Evolutionary conservation across 208 protist species (phyloP), one percentile per base, ranked within the genome.

Genomic region (Acanthamoeba triangularis): DNA sequence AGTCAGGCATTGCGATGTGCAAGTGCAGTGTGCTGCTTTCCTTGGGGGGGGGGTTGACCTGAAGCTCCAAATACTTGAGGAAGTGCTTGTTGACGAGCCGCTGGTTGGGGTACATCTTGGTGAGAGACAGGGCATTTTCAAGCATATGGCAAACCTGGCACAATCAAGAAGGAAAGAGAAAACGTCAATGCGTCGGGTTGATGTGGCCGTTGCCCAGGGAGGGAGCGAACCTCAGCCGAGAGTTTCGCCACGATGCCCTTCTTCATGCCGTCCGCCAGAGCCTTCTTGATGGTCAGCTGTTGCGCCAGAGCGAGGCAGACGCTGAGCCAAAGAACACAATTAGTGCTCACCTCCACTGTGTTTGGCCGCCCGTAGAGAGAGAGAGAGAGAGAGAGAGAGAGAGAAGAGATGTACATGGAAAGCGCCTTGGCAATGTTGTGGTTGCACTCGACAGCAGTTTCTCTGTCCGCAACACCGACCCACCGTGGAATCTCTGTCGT

Each of bases 51-150:
- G 23, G 25, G 61, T 0, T 78, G 8, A 78, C 69, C 69, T 78
- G 69, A 78, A 78, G 69, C n/a, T 78, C 13, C 33, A 78, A 25
- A 23, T 78, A 78, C 33, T 44, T 47, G 33, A 78, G 33, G 69
- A 78, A 78, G 35, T 78, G 69, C 35, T 44, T 78, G 69, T 78
- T 78, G 25, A 78, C 69, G 35, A 78, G 69, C 33, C 69, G 69
- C 69, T 78, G 69, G 35, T 78, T 78, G n/a, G 69, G 69, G 20
- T 78, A 78, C 69, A 78, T 78, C 69, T 78, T 78, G n/a, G 69
- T 44, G 0, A 78, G 69, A n/a, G 69, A 78, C 8, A 78, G 33
- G 3, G 69, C 69, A 23, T 78, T 78, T n/a, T 78, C 69, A n/a
- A 78, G 37, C 69, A 78, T 78, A 33, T 78, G 69, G 69, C 69